Conservation (phyloP, 179 eudicot species). For the Beta macrorhiza region DNA sequence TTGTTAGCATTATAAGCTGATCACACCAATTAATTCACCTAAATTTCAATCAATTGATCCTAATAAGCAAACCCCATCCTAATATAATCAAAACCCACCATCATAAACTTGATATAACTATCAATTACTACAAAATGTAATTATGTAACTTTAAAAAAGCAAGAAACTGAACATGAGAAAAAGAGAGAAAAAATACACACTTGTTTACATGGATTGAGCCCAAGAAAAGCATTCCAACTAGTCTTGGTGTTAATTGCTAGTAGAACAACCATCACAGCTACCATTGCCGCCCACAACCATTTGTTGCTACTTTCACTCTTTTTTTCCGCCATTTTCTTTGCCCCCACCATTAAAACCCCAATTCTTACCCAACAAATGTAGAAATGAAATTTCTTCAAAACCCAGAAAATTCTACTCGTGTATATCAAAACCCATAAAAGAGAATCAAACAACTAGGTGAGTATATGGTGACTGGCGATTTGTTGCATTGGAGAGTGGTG, state of each 20-base stretch:
- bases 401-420: neutral
- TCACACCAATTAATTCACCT: neutral
- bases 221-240: constrained; percentile 12
- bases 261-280: constrained; percentile 26
- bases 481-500: too few relatives aligned
- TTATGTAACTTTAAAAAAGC: neutral
- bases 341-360: neutral
- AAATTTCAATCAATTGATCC: neutral
- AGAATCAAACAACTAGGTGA: too few relatives aligned
- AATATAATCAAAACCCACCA: neutral
- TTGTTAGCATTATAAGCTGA: neutral
- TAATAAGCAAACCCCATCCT: constrained; percentile 15
- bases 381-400: constrained; percentile 2
- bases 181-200: constrained; percentile 24
- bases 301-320: constrained; percentile 22
- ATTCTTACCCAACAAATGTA: neutral
- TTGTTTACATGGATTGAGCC: constrained; percentile 30
- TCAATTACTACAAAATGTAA: neutral
- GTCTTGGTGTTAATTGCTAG: constrained; percentile 25
- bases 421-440: neutral
- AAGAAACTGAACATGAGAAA: neutral
- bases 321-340: constrained; percentile 13
- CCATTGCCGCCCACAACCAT: constrained; percentile 34
- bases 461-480: too few relatives aligned
- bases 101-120: neutral